Evolutionary conservation across 1,284 basidiomycete genomes (phyloP), one percentile per base, ranked within the genome.

Genomic region (Agaricales sp.): DNA sequence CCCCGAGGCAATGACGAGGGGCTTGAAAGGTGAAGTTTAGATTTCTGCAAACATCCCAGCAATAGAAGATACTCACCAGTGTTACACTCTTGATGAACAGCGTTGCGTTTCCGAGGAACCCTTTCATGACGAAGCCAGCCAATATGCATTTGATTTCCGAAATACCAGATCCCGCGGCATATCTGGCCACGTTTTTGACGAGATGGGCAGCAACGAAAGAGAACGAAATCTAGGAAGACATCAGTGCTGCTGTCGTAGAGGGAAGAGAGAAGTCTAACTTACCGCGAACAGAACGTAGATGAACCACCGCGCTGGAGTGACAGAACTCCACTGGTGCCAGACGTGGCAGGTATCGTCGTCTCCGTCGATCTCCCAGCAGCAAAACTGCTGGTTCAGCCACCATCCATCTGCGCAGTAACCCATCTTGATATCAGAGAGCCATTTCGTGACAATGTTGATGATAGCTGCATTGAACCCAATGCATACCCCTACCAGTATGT

Each of bases 121-220:
- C 92, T 64, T 95, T 85, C 84, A 99, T 98, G 59, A 93, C 78
- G 66, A 99, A 99, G 1, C 96, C 96, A 3, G 91, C 91, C 18
- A 99, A 70, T 57, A 99, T 98, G 64, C 94, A 98, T 62, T 99
- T 99, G 69, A 99, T 98, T 67, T 99, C 96, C 20, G 93, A 92
- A 52, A 99, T 99, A 49, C 96, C 96, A 53, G 93, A 97, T 3
- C 96, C 95, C 4, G 96, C 96, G 6, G 96, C 93, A 63, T 96
- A 96, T 48, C 87, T 93, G 2, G 95, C 93, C 59, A 96, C 82
- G 2, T 80, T 80, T 46, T 80, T 79, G 49, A 99, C 96, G 1
- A 99, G 75, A 61, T 91, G 90, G 0, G 93, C 87, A 2, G 93
- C 87, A 3, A 84, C 72, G 59, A 87, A 92, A 0, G 91, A 81